Evolutionary conservation across 441 rosid genomes (phyloP), one percentile per base, ranked within the genome.

Genomic region (Kokia cookei): DNA sequence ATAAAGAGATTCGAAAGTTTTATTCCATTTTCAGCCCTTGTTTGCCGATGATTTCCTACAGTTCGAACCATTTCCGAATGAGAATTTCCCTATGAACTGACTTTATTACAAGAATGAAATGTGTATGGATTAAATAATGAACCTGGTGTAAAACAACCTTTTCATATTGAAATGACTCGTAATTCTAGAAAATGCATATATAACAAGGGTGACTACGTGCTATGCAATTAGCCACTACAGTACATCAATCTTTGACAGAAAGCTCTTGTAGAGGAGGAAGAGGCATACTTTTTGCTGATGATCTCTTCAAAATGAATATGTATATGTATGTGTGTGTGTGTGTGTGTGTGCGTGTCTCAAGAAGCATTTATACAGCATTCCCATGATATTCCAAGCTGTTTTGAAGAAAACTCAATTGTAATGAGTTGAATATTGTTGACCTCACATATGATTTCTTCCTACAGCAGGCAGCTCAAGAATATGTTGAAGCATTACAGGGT

Each of bases 1-100:
- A 2, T 84, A 67, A 73, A 19, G 12, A 94, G 42, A 37, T 37
- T 37, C 9, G 42, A 37, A 37, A 37, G 42, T 37, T 37, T 37
- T 37, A 7, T 7, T 37, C 42, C 9, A 0, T 37, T 37, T 37
- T 37, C 42, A 37, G 42, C 42, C 42, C 42, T 37, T 37, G 9
- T 37, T 37, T 37, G 42, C 7, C 9, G 42, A 37, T 37, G 42
- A 7, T 37, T 37, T 37, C 42, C 42, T 7, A 37, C 9, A 7
- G 42, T 37, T 37, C 42, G 9, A 37, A 37, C 42, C 42, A 6
- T 37, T 37, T 37, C 42, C 42, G 17, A 59, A 29, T 29, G 11
- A 60, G 42, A 29, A 17, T 60, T 60, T 13, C 42, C 65, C 43
- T 14, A 6, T 19, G 60, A 58, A n/a, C 53, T 4, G 53, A 48